Evolutionary conservation across 164 flowering plant species (phyloP), one percentile per base, ranked within the genome.

Genomic region (Liquidambar formosana): DNA sequence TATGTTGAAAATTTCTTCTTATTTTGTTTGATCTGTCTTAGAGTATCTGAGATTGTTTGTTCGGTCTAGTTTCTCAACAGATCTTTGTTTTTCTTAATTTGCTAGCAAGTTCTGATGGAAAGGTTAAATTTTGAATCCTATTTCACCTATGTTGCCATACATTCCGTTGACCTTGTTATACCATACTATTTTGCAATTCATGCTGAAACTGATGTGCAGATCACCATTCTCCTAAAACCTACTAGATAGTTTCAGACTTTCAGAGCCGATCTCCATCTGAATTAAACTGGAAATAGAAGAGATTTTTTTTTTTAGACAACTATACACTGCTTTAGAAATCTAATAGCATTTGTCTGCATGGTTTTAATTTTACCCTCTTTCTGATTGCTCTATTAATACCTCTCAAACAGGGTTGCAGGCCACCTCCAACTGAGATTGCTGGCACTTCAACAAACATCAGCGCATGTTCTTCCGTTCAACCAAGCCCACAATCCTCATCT

Each of bases 401-500:
- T 70, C 5, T 21, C 21, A 22, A 13, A 18, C 81, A 83, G 86
- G 86, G 86, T 72, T 75, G 58, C 76, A 83, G 49, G 75, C 84
- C 78, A 47, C 78, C 73, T 1, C 70, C 75, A 26, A 18, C 43
- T 28, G 82, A 83, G 1, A 65, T 79, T 19, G 65, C 59, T 25
- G 79, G 79, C 15, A 53, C 80, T 57, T 63, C 80, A 0, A 41
- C 75, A 10, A 78, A 78, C 70, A 68, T 77, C 11, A 83, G 78
- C 14, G 64, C 82, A 14, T 77, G 74, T 68, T 82, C 92, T 0
- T 85, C 89, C 1, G 12, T 80, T 5, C 85, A 87, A 38, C 86
- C 79, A 11, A 88, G 89, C 66, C 89, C 89, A 26, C 79, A 68
- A 23, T 88, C 88, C 23, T 94, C 98, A 10, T 57, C 78, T 10